Percentiles rank a stretch among this genome's conserved stretches.
Evolutionary conservation across 495 filamentous ascomycete species (phyloP).

Genomic region (Neurospora sp.): DNA sequence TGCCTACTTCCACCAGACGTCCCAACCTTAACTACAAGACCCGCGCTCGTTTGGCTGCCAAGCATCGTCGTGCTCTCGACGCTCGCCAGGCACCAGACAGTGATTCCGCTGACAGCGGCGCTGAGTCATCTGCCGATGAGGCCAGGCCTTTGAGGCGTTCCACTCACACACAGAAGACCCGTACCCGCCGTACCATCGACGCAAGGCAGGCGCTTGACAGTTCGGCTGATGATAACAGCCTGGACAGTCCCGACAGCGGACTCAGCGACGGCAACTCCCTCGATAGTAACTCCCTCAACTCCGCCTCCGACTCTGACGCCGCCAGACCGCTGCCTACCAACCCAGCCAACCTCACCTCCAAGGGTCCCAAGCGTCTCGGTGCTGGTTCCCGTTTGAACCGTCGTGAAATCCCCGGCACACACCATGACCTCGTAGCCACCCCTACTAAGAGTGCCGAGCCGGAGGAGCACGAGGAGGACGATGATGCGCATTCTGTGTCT

Average conservation of each 20-base stretch:
- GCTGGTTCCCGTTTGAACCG: background rate
- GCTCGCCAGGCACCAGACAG: background rate
- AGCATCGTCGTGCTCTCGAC: background rate
- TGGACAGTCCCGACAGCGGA: background rate
- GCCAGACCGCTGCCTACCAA: background rate
- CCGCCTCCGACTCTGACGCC: background rate
- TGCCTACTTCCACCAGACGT: background rate
- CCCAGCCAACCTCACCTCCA: background rate
- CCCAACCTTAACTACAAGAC: background rate
- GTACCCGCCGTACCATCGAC: background rate
- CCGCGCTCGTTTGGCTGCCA: background rate
- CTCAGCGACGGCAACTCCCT: background rate
- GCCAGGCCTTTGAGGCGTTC: background rate
- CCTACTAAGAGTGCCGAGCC: background rate
- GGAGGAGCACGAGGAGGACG: background rate
- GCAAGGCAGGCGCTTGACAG: background rate
- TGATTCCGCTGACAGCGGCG: background rate
- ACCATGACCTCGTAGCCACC: background rate
- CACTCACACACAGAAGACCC: background rate
- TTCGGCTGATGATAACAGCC: background rate
- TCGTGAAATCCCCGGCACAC: background rate
- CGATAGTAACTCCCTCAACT: background rate
- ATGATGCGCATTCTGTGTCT: background rate
- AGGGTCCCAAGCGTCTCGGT: background rate
- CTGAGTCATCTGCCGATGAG: background rate